Evolutionary conservation across 805 yeast genomes (phyloP), one percentile per base, ranked within the genome.

Genomic region (Wickerhamomyces alni): DNA sequence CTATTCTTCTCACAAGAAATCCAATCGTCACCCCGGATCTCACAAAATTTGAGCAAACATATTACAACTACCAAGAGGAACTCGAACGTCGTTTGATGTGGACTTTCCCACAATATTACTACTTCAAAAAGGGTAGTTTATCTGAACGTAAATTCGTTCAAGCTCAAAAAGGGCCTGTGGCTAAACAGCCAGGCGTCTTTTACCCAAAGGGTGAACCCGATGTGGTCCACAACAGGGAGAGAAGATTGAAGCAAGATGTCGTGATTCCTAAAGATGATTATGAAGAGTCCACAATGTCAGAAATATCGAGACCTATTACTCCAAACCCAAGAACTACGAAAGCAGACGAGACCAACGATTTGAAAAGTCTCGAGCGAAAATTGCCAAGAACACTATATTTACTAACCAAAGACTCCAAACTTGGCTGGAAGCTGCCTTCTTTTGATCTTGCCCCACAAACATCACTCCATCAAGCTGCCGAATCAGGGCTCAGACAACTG

Each of bases 31-130:
- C 96, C 3, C 82, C 85, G 10, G 91, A 85, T 44, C 65, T 80
- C 39, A 69, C 82, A 9, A 75, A 69, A 41, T 82, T 91, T 51
- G 96, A 87, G 52, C 55, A 67, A 43, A 78, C 79, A 37, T 93
- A 82, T 62, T 86, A 83, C 58, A 68, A 77, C 39, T 93, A 93
- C 60, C 95, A 89, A 62, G 75, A 78, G 37, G 95, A 86, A 59
- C 70, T 93, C 40, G 89, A 88, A 69, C 80, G 80, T 56, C 75
- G 98, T 53, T 70, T 93, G 50, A 88, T 89, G 95, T 88, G 96
- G 96, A 88, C 98, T 0, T 93, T 93, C 62, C 98, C 99, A 5
- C 80, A 82, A 51, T 87, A 87, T 75, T 89, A 79, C 58, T 93
- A 89, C 66, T 93, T 81, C 67, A 86, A 83, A 57, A 81, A 76